phyloP scores from a whole-genome alignment of 2,329 filamentous ascomycete species.

The Neonectria neomacrospora region DNA sequence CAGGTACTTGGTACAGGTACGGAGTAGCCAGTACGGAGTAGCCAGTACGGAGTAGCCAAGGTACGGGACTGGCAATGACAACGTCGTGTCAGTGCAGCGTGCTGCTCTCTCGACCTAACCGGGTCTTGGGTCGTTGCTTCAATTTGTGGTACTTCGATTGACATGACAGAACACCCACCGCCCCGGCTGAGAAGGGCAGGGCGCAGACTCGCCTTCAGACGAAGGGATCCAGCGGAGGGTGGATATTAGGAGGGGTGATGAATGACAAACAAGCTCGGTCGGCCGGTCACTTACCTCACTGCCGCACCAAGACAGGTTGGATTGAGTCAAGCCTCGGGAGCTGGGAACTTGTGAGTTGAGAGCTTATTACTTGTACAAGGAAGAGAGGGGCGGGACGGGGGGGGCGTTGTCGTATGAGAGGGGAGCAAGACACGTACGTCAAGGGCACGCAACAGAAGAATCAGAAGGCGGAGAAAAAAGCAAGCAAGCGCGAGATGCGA shows the following conservation, averaged over 20 bases:
- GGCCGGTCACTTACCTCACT: constrained; percentile 27
- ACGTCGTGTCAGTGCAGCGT: constrained; percentile 10
- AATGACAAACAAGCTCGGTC: constrained; percentile 19
- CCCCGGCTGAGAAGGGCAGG: constrained; percentile 6
- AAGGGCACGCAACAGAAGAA: constrained; percentile 20
- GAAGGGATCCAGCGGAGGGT: constrained; percentile 14
- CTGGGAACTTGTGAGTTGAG: constrained; percentile 3
- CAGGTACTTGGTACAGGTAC: no score
- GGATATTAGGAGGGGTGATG: constrained; percentile 19
- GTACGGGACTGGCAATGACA: constrained; percentile 25
- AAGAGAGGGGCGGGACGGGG: constrained; percentile 6
- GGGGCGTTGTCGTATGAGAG: constrained; percentile 30
- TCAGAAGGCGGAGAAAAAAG: constrained; percentile 21
- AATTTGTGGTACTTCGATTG: neutral
- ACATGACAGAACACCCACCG: neutral
- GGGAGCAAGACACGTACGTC: neutral
- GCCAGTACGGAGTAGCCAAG: neutral
- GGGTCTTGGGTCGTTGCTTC: neutral
- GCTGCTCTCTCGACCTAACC: neutral
- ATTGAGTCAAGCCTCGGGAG: constrained; percentile 9
- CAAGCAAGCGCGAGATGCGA: constrained; percentile 44
- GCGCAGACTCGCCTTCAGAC: neutral
- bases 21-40: neutral
- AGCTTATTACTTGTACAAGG: neutral
- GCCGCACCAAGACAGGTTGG: constrained; percentile 21